Evolutionary conservation across 768 basidiomycete genomes (phyloP).

Genomic region (Rhizopogon rudus): DNA sequence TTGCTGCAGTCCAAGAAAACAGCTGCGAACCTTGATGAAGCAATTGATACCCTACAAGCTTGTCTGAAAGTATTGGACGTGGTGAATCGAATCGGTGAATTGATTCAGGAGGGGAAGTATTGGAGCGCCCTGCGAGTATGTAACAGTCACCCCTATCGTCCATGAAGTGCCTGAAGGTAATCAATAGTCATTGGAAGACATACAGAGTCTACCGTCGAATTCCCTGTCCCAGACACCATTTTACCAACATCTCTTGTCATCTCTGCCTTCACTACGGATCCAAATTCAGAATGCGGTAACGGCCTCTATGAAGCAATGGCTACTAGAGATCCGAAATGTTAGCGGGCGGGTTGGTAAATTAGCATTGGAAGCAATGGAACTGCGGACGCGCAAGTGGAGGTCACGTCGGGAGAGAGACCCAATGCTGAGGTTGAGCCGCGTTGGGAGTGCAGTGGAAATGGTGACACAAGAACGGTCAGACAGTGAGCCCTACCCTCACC

Average conservation of each 20-base stretch:
- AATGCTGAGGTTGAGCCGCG: constrained; percentile 65
- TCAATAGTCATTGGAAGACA: constrained; percentile 88
- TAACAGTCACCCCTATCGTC: constrained; percentile 83
- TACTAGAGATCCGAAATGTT: constrained; percentile 89
- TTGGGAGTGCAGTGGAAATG: constrained; percentile 90
- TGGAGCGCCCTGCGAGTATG: constrained; percentile 95
- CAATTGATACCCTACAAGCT: constrained; percentile 92
- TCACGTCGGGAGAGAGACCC: constrained; percentile 80
- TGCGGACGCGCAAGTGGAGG: constrained; percentile 78
- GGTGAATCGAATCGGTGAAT: constrained; percentile 85
- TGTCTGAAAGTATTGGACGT: constrained; percentile 91
- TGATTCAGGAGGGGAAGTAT: constrained; percentile 91
- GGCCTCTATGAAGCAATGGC: constrained; percentile 94
- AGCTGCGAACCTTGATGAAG: constrained; percentile 91
- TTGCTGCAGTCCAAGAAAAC: constrained; percentile 90
- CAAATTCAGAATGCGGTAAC: constrained; percentile 94
- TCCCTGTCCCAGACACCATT: constrained; percentile 91
- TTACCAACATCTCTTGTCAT: constrained; percentile 87
- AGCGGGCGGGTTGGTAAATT: constrained; percentile 81
- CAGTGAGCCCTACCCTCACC: constrained; percentile 49
- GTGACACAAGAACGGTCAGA: constrained; percentile 93
- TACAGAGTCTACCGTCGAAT: constrained; percentile 83
- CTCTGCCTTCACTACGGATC: constrained; percentile 81
- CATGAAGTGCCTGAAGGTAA: constrained; percentile 63
- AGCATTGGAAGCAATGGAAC: constrained; percentile 88